Percentiles rank a stretch among this genome's conserved stretches.
phyloP scores from a whole-genome alignment of 108 stramenopile genomes.

The Skeletonema marinoi region DNA sequence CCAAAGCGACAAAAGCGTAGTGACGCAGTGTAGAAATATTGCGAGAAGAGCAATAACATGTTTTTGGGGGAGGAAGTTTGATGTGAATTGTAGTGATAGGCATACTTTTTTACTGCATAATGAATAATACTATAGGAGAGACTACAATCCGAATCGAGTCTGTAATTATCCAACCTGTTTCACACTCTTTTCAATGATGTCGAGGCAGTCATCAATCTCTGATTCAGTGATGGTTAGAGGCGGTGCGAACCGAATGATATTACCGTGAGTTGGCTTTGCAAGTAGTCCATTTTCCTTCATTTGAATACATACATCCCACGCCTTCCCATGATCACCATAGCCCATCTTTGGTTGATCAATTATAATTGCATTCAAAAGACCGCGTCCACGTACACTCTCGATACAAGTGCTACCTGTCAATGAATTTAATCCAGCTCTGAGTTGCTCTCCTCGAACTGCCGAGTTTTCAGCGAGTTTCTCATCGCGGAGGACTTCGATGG shows the following conservation, averaged over 20 bases:
- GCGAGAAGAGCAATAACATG: neutral
- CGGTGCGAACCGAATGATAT: conserved; percentile 99
- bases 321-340: conserved; percentile 87
- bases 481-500: conserved; percentile 93
- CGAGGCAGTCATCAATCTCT: conserved; percentile 87
- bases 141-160: neutral
- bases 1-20: conserved; percentile 39
- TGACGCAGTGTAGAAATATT: conserved; percentile 20
- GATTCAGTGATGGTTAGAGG: conserved; percentile 91
- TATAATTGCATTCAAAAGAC: conserved; percentile 96
- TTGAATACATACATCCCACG: conserved; percentile 90
- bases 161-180: conserved; percentile 47
- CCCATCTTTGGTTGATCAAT: conserved; percentile 90
- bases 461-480: conserved; percentile 93
- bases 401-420: conserved; percentile 71
- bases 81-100: conserved; percentile 1
- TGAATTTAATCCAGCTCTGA: conserved; percentile 73
- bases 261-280: conserved; percentile 99
- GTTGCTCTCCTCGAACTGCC: conserved; percentile 85
- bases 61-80: neutral
- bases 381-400: conserved; percentile 89
- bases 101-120: conserved; percentile 4
- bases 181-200: conserved; percentile 83
- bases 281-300: conserved; percentile 94
- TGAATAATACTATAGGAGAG: neutral